Evolutionary conservation across 257 asterid genomes (phyloP).

Genomic region (Petunia secreta): DNA sequence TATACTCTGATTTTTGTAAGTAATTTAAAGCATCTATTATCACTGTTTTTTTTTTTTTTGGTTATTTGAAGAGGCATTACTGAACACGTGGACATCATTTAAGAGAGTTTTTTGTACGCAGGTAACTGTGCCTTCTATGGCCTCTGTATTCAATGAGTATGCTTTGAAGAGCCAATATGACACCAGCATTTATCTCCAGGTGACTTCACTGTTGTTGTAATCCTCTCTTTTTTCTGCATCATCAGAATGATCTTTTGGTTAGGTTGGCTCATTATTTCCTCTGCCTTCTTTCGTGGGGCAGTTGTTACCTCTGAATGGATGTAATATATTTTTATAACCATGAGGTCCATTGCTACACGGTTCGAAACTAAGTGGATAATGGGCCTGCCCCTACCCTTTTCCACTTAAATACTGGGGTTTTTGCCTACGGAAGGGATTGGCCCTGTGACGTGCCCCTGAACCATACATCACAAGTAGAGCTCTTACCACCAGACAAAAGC

Average conservation of each 20-base stretch:
- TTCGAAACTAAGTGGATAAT: too few species aligned
- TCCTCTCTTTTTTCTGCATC: not conserved
- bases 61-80: constrained; percentile 9
- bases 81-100: not conserved
- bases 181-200: constrained; percentile 99
- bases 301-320: constrained; percentile 3
- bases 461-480: too few species aligned
- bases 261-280: constrained; percentile 20
- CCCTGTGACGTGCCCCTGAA: too few species aligned
- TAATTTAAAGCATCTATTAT: constrained; percentile 26
- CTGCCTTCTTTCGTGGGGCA: not conserved
- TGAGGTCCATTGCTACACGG: too few species aligned
- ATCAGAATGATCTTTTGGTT: not conserved
- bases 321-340: too few species aligned
- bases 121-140: constrained; percentile 97
- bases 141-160: constrained; percentile 96
- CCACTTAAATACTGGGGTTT: too few species aligned
- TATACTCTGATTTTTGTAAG: constrained; percentile 95
- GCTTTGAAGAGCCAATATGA: constrained; percentile 97
- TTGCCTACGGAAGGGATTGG: too few species aligned
- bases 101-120: constrained; percentile 31
- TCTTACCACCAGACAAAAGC: too few species aligned
- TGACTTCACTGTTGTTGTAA: constrained; percentile 27
- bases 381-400: too few species aligned
- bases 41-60: not conserved